Evolutionary conservation across 371 early-diverging fungal genomes (phyloP).

Genomic region (Mucor piriformis): DNA sequence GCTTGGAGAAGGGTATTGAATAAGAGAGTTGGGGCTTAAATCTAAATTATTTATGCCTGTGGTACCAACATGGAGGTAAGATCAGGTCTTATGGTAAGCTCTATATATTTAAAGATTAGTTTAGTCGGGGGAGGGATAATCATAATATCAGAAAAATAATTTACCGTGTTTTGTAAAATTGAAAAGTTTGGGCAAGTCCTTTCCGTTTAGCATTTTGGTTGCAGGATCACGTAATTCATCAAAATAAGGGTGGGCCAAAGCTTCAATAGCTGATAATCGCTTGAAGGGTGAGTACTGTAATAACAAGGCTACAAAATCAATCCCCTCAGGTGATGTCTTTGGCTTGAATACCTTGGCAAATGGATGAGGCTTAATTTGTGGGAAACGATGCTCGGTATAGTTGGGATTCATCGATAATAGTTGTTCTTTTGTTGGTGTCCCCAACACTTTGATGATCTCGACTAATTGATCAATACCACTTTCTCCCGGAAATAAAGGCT

Average conservation of each 20-base stretch:
- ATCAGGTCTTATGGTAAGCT: constrained; percentile 52
- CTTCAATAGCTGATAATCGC: constrained; percentile 87
- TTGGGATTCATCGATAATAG: constrained; percentile 95
- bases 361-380: constrained; percentile 94
- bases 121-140: neutral
- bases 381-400: constrained; percentile 97
- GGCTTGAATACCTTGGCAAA: constrained; percentile 73
- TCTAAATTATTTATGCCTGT: neutral
- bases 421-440: constrained; percentile 98
- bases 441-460: constrained; percentile 99
- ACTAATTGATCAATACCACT: constrained; percentile 99
- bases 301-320: constrained; percentile 82
- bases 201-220: constrained; percentile 73
- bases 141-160: neutral
- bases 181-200: constrained; percentile 83
- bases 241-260: constrained; percentile 93
- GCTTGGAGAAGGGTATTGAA: neutral
- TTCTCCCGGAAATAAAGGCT: constrained; percentile 99
- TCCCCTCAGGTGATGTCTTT: constrained; percentile 75
- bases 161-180: constrained; percentile 80
- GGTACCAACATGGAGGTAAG: constrained; percentile 64
- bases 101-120: constrained; percentile 15
- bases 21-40: neutral
- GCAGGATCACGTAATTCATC: constrained; percentile 85
- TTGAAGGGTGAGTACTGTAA: constrained; percentile 92